phyloP scores from a whole-genome alignment of 495 filamentous ascomycete species.

The Elasticomyces elasticus region DNA sequence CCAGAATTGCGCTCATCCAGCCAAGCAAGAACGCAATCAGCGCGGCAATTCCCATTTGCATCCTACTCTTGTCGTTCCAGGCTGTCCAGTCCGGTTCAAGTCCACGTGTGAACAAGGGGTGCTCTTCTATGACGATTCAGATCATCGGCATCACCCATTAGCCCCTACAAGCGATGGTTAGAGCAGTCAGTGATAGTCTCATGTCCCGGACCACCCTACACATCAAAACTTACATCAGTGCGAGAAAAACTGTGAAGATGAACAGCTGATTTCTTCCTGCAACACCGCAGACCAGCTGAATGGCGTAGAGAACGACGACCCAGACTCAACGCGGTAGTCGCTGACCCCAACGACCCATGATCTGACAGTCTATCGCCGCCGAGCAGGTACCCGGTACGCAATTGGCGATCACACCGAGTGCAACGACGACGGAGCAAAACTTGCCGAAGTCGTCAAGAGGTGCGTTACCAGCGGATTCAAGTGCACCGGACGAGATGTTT shows the following conservation, averaged over 20 bases:
- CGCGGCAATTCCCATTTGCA: constrained; percentile 42
- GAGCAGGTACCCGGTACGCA: constrained; percentile 35
- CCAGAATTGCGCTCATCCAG: constrained; percentile 11
- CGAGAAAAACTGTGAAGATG: constrained; percentile 34
- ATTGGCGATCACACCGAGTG: constrained; percentile 28
- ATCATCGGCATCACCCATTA: constrained; percentile 32
- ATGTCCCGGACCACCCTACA: too few relatives aligned
- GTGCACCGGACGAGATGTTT: constrained; percentile 41
- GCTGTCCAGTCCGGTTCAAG: constrained; percentile 27
- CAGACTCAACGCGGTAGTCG: constrained; percentile 34
- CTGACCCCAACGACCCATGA: constrained; percentile 34
- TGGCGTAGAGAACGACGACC: constrained; percentile 30
- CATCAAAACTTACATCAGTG: too few relatives aligned
- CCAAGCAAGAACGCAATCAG: constrained; percentile 27
- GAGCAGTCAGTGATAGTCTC: too few relatives aligned
- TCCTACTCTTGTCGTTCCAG: constrained; percentile 38
- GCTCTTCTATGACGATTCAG: constrained; percentile 51
- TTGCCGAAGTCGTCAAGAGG: constrained; percentile 47
- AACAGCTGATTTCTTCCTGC: constrained; percentile 34
- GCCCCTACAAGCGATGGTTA: too few relatives aligned
- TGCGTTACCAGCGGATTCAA: constrained; percentile 43
- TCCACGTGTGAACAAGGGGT: constrained; percentile 24
- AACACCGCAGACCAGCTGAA: constrained; percentile 29
- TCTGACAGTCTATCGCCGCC: constrained; percentile 34
- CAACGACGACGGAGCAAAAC: constrained; percentile 39